These are phyloP conservation scores for Candida ascalaphidarum DNA, from an alignment of 805 yeast species.

Conservation along the genomic window DNA sequence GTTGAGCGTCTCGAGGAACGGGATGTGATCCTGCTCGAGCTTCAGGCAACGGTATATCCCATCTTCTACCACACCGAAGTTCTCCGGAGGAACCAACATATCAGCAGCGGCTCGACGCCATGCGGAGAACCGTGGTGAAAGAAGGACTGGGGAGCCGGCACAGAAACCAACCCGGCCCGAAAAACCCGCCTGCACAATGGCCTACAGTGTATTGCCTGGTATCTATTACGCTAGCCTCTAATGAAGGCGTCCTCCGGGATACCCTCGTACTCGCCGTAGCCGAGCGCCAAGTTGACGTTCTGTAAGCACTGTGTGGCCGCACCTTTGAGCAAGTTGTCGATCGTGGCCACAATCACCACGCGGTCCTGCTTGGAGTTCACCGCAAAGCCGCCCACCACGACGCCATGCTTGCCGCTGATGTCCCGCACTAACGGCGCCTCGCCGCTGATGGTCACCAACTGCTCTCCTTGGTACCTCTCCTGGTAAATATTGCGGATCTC, in stretches of 20 bases:
- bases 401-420: slow-evolving; percentile 90
- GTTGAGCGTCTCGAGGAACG: slow-evolving; percentile 68
- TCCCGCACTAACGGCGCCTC: slow-evolving; percentile 92
- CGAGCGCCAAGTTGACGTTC: slow-evolving; percentile 83
- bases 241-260: slow-evolving; percentile 67
- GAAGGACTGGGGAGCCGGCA: too few species aligned
- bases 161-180: too few species aligned
- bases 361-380: slow-evolving; percentile 83
- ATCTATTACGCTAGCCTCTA: slow-evolving; percentile 26
- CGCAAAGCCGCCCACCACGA: slow-evolving; percentile 91
- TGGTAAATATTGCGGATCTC: slow-evolving; percentile 81
- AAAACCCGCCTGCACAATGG: too few species aligned
- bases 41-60: slow-evolving; percentile 77
- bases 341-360: slow-evolving; percentile 90
- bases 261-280: slow-evolving; percentile 91
- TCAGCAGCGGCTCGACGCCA: too few species aligned
- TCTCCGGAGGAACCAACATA: slow-evolving; percentile 90
- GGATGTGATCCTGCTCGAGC: slow-evolving; percentile 65
- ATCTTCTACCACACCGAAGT: slow-evolving; percentile 84
- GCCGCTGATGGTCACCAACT: slow-evolving; percentile 75
- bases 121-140: too few species aligned
- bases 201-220: too few species aligned
- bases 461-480: slow-evolving; percentile 82
- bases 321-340: slow-evolving; percentile 93
- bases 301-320: slow-evolving; percentile 98